Conservation (phyloP, 2,329 filamentous ascomycete genomes). For the Aspergillus eucalypticola region DNA sequence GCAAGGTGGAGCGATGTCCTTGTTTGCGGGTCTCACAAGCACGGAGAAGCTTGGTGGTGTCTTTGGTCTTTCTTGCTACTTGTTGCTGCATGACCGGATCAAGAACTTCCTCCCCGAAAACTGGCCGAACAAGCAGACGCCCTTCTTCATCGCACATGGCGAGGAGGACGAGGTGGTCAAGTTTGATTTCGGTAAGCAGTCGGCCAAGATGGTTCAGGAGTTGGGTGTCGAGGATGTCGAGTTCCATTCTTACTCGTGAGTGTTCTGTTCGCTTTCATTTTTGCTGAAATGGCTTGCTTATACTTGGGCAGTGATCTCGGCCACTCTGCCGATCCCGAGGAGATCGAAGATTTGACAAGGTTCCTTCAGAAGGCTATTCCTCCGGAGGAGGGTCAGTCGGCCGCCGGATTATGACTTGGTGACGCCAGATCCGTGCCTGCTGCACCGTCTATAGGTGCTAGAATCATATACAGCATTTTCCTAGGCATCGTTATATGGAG, state of each 20-base stretch:
- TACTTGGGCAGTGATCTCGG: slow-evolving; percentile 59
- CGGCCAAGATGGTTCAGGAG: slow-evolving; percentile 65
- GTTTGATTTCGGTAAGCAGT: slow-evolving; percentile 67
- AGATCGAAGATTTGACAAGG: slow-evolving; percentile 78
- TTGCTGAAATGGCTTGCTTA: neutral
- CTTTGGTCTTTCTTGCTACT: slow-evolving; percentile 79
- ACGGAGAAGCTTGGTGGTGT: slow-evolving; percentile 80
- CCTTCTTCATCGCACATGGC: slow-evolving; percentile 90
- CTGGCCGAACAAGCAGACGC: slow-evolving; percentile 70
- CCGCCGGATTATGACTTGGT: slow-evolving; percentile 40
- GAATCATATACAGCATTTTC: slow-evolving; percentile 21
- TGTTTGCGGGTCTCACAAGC: slow-evolving; percentile 76
- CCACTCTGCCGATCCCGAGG: slow-evolving; percentile 74
- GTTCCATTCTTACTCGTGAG: slow-evolving; percentile 74
- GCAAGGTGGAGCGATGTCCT: slow-evolving; percentile 82
- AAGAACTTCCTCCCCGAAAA: slow-evolving; percentile 56
- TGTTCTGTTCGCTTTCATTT: slow-evolving; percentile 16
- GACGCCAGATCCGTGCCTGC: slow-evolving; percentile 1
- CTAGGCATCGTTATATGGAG: slow-evolving; percentile 30
- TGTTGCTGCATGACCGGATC: slow-evolving; percentile 69
- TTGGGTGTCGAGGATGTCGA: slow-evolving; percentile 69
- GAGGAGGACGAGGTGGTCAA: slow-evolving; percentile 71
- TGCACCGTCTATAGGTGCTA: neutral
- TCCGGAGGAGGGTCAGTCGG: slow-evolving; percentile 35
- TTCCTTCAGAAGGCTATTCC: slow-evolving; percentile 59